Evolutionary conservation across 441 rosid genomes (phyloP), one percentile per base, ranked within the genome.

Genomic region (Pelargonium myrrhifolium): DNA sequence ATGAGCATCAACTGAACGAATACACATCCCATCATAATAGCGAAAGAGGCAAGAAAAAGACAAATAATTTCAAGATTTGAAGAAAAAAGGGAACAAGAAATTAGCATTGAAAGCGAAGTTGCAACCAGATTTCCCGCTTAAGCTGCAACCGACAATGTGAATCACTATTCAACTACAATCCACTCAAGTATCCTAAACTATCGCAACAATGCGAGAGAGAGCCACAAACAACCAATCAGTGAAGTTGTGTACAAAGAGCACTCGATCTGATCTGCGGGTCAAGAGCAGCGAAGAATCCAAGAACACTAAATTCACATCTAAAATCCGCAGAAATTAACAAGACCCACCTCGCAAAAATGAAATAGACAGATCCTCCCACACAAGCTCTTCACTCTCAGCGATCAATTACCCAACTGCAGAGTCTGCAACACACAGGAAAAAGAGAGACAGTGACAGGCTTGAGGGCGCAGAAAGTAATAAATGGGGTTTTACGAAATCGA

Each of bases 181-280:
- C n/a, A 17, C 21, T n/a, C 43, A 39, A 39, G 43, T 6, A 39
- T 6, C 43, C 43, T n/a, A n/a, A n/a, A n/a, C 58, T 51, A 51
- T 0, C 5, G 58, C 58, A 51, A 51, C 22, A 51, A 51, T 51
- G 58, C 58, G n/a, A n/a, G 58, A 51, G 9, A 20, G 9, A 51
- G 21, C 1, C 11, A 8, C 9, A 2, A 43, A n/a, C n/a, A 43
- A 43, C 3, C 49, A 49, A 49, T 15, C n/a, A 49, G n/a, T 17
- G 53, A 47, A 47, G n/a, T 2, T 0, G 3, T 17, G n/a, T 12
- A 47, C 4, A 12, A n/a, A n/a, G n/a, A 49, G 1, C 18, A 49
- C 56, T n/a, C 6, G 58, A 51, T 51, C 58, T 10, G 58, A 51
- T 51, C 58, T 51, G 58, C 22, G 58, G 21, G n/a, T n/a, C n/a